These are phyloP conservation scores for Mycena chlorophos DNA, from an alignment of 768 basidiomycete species.

Conservation along the genomic window DNA sequence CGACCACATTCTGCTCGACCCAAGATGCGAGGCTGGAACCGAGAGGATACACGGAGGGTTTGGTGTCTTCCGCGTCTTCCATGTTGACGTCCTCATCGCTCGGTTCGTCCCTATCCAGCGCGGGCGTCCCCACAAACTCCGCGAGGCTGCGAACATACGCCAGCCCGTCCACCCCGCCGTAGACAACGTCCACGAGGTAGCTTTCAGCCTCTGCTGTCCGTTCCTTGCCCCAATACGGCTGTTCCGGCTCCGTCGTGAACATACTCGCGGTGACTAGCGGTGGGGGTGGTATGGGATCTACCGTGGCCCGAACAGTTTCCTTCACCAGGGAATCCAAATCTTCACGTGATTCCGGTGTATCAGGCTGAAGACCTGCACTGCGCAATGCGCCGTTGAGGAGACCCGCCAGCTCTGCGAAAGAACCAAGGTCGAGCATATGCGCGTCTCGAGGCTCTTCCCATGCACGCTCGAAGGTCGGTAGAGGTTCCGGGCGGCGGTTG, in stretches of 20 bases:
- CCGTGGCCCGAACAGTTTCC: slow-evolving; percentile 4
- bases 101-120: slow-evolving; percentile 4
- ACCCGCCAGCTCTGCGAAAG: slow-evolving; percentile 55
- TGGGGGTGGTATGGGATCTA: slow-evolving; percentile 12
- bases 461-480: slow-evolving; percentile 32
- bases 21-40: slow-evolving; percentile 44
- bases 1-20: slow-evolving; percentile 45
- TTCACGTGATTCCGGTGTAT: no score
- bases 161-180: slow-evolving; percentile 74
- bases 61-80: slow-evolving; percentile 4
- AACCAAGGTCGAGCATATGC: slow-evolving; percentile 60
- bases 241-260: slow-evolving; percentile 8
- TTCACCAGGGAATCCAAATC: slow-evolving; percentile 15
- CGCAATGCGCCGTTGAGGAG: slow-evolving; percentile 40
- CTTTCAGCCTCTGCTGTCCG: slow-evolving; percentile 56
- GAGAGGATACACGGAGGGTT: slow-evolving; percentile 24
- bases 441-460: slow-evolving; percentile 56
- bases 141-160: slow-evolving; percentile 79
- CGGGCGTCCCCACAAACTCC: slow-evolving; percentile 55
- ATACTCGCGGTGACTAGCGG: slow-evolving; percentile 19
- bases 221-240: slow-evolving; percentile 50
- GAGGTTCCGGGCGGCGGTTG: slow-evolving; percentile 34
- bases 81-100: background rate
- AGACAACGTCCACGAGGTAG: slow-evolving; percentile 74
- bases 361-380: slow-evolving; percentile 36